Conservation (phyloP, 1,139 yeast genomes). For the Yamadazyma taylorii region DNA sequence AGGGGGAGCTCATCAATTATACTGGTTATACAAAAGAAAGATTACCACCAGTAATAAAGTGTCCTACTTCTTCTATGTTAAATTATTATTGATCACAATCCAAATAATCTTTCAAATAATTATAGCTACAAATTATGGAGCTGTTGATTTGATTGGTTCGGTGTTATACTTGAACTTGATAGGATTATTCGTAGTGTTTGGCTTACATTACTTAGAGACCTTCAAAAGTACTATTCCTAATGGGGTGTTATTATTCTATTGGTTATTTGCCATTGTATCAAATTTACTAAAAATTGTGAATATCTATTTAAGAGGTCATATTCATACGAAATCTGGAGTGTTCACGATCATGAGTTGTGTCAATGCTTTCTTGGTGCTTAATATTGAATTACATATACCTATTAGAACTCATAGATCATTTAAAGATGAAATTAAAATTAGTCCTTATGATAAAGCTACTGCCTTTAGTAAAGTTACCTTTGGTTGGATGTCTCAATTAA, state of each 20-base stretch:
- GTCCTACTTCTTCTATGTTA: conserved; percentile 42
- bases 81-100: conserved; percentile 38
- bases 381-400: conserved; percentile 54
- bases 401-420: conserved; percentile 40
- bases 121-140: conserved; percentile 23
- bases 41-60: conserved; percentile 33
- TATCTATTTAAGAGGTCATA: conserved; percentile 46
- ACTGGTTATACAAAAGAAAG: conserved; percentile 33
- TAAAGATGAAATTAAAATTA: conserved; percentile 37
- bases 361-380: conserved; percentile 51
- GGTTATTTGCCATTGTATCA: conserved; percentile 59
- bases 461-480: conserved; percentile 79
- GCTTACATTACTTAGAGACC: conserved; percentile 71
- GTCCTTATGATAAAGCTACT: conserved; percentile 81
- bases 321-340: conserved; percentile 34
- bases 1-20: conserved; percentile 50
- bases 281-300: conserved; percentile 44
- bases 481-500: conserved; percentile 89
- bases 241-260: conserved; percentile 70
- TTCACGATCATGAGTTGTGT: conserved; percentile 49
- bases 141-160: conserved; percentile 43
- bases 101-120: conserved; percentile 39
- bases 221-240: conserved; percentile 64
- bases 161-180: conserved; percentile 39
- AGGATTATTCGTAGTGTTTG: conserved; percentile 51